These are phyloP conservation scores for Pilatotrama ljubarskyi DNA, from an alignment of 768 basidiomycete genomes.

Conservation along the genomic window DNA sequence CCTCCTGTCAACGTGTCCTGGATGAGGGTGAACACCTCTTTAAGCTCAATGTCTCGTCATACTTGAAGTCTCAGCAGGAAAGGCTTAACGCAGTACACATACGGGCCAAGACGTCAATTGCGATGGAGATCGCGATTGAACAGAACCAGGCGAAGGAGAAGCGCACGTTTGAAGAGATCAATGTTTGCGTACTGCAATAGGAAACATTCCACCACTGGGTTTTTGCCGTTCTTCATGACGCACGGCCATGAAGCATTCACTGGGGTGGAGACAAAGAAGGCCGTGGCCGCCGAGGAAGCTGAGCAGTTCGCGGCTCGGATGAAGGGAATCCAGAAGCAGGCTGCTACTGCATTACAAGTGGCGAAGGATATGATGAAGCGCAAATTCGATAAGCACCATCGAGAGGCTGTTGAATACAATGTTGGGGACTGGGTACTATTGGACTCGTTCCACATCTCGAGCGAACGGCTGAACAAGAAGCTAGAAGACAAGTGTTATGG, in stretches of 20 bases:
- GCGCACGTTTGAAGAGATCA: too few relatives aligned
- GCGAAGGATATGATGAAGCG: conserved; percentile 31
- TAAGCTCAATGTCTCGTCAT: too few relatives aligned
- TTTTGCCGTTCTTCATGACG: conserved; percentile 36
- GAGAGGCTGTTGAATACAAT: conserved; percentile 4
- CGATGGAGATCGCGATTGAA: too few relatives aligned
- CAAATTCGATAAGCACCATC: conserved; percentile 15
- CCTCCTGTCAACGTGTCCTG: not conserved
- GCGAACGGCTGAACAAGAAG: conserved; percentile 29
- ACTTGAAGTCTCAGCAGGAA: too few relatives aligned
- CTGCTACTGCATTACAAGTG: conserved; percentile 8
- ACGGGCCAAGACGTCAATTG: too few relatives aligned
- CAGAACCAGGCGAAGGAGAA: too few relatives aligned
- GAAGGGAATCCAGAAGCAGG: conserved; percentile 5
- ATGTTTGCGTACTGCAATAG: conserved; percentile 39
- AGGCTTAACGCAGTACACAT: too few relatives aligned
- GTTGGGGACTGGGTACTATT: conserved; percentile 30
- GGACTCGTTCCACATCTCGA: conserved; percentile 26
- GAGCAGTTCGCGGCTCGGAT: not conserved
- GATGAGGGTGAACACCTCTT: too few relatives aligned
- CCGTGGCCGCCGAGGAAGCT: conserved; percentile 2
- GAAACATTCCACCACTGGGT: conserved; percentile 28
- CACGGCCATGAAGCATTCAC: conserved; percentile 26
- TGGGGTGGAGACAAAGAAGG: not conserved
- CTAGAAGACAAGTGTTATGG: conserved; percentile 23